phyloP scores from a whole-genome alignment of 345 rosid genomes.

The Camelina laxa region DNA sequence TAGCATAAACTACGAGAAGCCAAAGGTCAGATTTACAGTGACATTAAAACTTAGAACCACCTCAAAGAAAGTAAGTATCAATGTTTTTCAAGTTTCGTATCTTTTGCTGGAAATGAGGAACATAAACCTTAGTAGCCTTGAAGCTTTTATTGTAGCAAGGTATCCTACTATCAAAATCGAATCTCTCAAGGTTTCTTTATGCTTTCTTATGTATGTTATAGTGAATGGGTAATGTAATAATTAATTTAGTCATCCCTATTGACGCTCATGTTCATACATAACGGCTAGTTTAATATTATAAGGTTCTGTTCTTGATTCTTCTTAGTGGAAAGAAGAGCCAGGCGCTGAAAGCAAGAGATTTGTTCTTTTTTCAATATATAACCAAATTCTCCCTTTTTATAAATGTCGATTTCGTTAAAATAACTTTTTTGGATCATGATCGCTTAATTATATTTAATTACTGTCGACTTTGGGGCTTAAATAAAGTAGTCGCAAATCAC shows the following conservation, averaged over 20 bases:
- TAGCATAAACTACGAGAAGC: constrained; percentile 21
- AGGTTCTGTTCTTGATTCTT: constrained; percentile 15
- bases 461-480: neutral
- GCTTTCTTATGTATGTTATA: constrained; percentile 12
- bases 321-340: constrained; percentile 33
- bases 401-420: neutral
- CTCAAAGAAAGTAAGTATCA: constrained; percentile 19
- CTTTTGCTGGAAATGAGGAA: constrained; percentile 21
- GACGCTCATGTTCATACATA: constrained; percentile 29
- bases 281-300: constrained; percentile 36
- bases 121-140: constrained; percentile 20
- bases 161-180: neutral
- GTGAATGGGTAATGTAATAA: constrained; percentile 37
- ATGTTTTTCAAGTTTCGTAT: constrained; percentile 25
- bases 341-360: constrained; percentile 46
- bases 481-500: neutral
- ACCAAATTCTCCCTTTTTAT: constrained; percentile 6
- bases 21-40: constrained; percentile 24
- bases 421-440: constrained; percentile 22
- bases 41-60: neutral
- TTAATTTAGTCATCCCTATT: constrained; percentile 19
- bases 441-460: neutral
- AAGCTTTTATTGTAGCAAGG: constrained; percentile 23
- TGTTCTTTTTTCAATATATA: constrained; percentile 27
- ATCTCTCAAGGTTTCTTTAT: constrained; percentile 28